phyloP scores from a whole-genome alignment of 2,329 filamentous ascomycete species.

The Lasiodiplodia gonubiensis region DNA sequence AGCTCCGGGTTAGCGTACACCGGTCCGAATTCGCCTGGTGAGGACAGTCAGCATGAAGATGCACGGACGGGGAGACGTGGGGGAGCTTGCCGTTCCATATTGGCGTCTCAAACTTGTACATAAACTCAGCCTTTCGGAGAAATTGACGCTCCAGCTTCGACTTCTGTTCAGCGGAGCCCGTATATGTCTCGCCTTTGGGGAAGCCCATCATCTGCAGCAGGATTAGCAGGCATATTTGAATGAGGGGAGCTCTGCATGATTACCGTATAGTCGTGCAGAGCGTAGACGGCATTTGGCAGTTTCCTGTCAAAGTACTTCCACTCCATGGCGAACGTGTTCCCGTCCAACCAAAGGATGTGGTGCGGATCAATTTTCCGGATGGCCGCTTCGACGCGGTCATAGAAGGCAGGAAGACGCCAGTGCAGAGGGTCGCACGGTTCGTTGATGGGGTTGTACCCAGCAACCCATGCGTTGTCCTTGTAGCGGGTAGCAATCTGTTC shows the following conservation, averaged over 20 bases:
- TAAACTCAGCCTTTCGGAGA: slow-evolving; percentile 56
- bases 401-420: slow-evolving; percentile 53
- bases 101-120: slow-evolving; percentile 49
- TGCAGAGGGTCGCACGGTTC: slow-evolving; percentile 58
- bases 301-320: slow-evolving; percentile 48
- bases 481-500: slow-evolving; percentile 54
- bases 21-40: slow-evolving; percentile 51
- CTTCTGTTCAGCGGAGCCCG: slow-evolving; percentile 52
- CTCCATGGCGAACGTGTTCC: slow-evolving; percentile 49
- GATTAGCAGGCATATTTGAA: neutral
- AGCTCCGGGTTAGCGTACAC: slow-evolving; percentile 53
- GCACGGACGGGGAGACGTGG: slow-evolving; percentile 43
- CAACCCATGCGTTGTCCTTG: slow-evolving; percentile 47
- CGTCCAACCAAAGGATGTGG: slow-evolving; percentile 53
- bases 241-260: too few species aligned
- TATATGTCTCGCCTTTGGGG: slow-evolving; percentile 50
- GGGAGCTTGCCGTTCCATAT: slow-evolving; percentile 51
- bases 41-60: slow-evolving; percentile 63
- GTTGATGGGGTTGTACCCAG: slow-evolving; percentile 59
- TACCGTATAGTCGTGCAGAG: slow-evolving; percentile 59
- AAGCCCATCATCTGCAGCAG: slow-evolving; percentile 53
- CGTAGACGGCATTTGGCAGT: slow-evolving; percentile 55
- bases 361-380: slow-evolving; percentile 55
- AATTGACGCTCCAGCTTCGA: slow-evolving; percentile 51
- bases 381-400: slow-evolving; percentile 53